Evolutionary conservation across 176 grass and related monocot genomes (phyloP).

Genomic region (Leersia perrieri): DNA sequence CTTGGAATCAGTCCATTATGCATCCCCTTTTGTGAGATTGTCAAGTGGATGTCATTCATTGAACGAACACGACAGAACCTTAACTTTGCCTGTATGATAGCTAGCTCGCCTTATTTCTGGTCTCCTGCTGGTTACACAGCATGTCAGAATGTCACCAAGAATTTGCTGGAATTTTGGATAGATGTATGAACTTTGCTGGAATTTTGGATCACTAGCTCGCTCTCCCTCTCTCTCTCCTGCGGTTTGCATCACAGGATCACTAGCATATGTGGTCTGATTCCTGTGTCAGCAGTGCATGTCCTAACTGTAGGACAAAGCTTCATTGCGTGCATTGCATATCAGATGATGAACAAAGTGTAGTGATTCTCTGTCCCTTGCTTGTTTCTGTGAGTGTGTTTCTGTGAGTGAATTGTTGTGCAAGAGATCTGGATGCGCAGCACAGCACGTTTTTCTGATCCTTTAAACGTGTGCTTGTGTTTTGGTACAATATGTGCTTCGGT

Average conservation of each 20-base stretch:
- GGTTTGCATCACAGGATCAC: too few relatives aligned
- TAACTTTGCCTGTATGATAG: background rate
- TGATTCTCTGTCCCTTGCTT: background rate
- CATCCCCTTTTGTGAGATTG: background rate
- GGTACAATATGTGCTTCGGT: background rate
- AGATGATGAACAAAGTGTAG: background rate
- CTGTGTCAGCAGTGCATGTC: background rate
- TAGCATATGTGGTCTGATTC: background rate
- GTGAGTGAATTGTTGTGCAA: background rate
- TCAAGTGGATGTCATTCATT: background rate
- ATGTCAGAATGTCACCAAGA: background rate
- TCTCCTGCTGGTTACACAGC: background rate
- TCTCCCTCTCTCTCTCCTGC: too few relatives aligned
- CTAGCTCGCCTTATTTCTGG: slow-evolving; percentile 8
- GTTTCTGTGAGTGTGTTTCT: background rate
- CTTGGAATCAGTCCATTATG: background rate
- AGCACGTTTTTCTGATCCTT: background rate
- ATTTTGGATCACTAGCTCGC: too few relatives aligned
- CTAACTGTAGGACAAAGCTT: background rate
- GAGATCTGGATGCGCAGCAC: background rate
- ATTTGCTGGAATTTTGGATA: background rate
- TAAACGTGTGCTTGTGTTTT: background rate
- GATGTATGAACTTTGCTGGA: too few relatives aligned
- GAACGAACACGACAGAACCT: slow-evolving; percentile 25
- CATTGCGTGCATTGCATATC: background rate